These are phyloP conservation scores for Penicillium alfredii DNA, from an alignment of 495 filamentous ascomycete species.

Conservation along the genomic window DNA sequence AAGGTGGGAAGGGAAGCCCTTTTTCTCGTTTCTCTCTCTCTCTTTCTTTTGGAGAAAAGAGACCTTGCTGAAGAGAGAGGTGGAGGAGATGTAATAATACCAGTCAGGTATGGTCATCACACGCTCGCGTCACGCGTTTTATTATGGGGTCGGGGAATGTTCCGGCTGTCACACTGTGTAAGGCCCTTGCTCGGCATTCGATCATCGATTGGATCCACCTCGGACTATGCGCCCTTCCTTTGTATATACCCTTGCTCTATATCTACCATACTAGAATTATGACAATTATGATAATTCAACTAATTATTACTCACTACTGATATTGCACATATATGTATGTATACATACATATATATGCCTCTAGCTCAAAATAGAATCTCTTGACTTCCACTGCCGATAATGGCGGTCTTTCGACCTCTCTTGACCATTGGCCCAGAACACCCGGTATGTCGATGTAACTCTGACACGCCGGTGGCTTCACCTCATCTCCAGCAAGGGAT, in stretches of 20 bases:
- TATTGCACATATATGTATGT: no score
- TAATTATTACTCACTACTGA: no score
- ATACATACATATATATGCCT: not conserved
- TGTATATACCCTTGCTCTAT: not conserved
- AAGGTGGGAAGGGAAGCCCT: no score
- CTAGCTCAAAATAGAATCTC: no score
- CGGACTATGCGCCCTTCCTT: not conserved
- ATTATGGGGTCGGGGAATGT: conserved; percentile 1
- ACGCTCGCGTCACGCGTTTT: conserved; percentile 29
- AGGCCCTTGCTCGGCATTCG: conserved; percentile 19
- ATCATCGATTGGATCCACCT: no score
- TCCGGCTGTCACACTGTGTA: conserved; percentile 11
- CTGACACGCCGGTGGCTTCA: conserved; percentile 15
- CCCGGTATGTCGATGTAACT: conserved; percentile 18
- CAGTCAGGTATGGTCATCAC: conserved; percentile 25
- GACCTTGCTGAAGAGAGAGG: conserved; percentile 5
- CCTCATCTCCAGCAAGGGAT: conserved; percentile 12
- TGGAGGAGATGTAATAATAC: conserved; percentile 12
- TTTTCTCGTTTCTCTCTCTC: not conserved
- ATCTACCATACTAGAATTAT: not conserved
- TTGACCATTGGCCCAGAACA: no score
- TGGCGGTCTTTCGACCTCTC: no score
- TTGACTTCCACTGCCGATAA: no score
- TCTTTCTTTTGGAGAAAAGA: no score
- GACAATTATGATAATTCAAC: not conserved